Percentiles rank a stretch among this genome's conserved stretches.
Evolutionary conservation across 1,284 basidiomycete species (phyloP).

Genomic region (Athelia sp.): DNA sequence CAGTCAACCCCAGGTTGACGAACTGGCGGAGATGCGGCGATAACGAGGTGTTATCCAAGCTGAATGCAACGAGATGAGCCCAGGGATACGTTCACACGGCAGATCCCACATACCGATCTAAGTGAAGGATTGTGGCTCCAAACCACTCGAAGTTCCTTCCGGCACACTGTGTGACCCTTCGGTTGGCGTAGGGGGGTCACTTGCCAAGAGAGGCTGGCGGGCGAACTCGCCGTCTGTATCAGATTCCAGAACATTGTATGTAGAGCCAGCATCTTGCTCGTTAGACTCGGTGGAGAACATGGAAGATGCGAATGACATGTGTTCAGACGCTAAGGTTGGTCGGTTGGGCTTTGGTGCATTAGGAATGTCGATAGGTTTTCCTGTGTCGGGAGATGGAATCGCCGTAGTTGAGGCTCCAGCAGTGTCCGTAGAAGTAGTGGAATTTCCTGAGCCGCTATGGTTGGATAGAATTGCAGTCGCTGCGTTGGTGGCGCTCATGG

Average conservation of each 20-base stretch:
- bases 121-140: too few relatives aligned
- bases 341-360: neutral
- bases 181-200: neutral
- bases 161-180: too few relatives aligned
- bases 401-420: neutral
- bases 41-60: too few relatives aligned
- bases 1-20: neutral
- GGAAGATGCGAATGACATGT: slow-evolving; percentile 22
- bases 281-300: slow-evolving; percentile 15
- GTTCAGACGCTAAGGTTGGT: neutral
- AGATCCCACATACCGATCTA: too few relatives aligned
- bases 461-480: slow-evolving; percentile 32
- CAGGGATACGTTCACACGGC: too few relatives aligned
- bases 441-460: slow-evolving; percentile 4
- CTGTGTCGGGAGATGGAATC: neutral
- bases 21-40: too few relatives aligned
- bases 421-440: too few relatives aligned
- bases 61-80: too few relatives aligned
- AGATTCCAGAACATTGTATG: slow-evolving; percentile 31
- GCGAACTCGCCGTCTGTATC: slow-evolving; percentile 30
- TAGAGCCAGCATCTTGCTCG: slow-evolving; percentile 14
- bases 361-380: neutral
- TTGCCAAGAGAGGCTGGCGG: slow-evolving; percentile 27
- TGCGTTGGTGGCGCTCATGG: slow-evolving; percentile 38
- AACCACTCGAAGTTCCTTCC: too few relatives aligned